Evolutionary conservation across 2,329 filamentous ascomycete species (phyloP).

Genomic region (Pseudovirgaria hyperparasitica): DNA sequence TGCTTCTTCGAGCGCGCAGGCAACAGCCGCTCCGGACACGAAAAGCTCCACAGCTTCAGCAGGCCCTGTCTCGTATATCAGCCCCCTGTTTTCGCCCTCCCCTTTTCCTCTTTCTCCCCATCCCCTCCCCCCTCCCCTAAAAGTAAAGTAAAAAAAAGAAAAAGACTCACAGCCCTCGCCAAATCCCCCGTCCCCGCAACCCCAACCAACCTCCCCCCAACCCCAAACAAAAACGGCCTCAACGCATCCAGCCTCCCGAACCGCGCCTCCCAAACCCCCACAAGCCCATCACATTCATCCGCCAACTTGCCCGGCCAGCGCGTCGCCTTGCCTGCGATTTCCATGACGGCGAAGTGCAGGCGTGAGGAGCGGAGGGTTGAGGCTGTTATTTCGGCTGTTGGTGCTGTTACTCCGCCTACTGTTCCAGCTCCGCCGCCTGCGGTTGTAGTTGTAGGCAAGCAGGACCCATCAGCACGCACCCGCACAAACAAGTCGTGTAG

Average conservation of each 20-base stretch:
- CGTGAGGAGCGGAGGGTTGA: conserved; percentile 28
- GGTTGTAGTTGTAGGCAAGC: too few relatives aligned
- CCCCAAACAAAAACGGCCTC: conserved; percentile 28
- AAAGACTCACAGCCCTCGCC: conserved; percentile 22
- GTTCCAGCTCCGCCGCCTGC: background rate
- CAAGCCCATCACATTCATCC: conserved; percentile 31
- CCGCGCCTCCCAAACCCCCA: conserved; percentile 23
- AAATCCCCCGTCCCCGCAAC: conserved; percentile 25
- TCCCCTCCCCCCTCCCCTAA: too few relatives aligned
- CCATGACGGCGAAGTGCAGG: conserved; percentile 32
- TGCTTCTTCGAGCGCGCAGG: conserved; percentile 18
- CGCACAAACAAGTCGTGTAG: conserved; percentile 29
- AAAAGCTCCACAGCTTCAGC: conserved; percentile 18
- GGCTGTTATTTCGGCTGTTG: conserved; percentile 14
- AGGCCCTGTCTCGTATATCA: too few relatives aligned
- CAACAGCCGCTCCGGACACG: conserved; percentile 17
- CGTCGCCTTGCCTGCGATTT: conserved; percentile 31
- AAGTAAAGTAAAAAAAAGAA: too few relatives aligned
- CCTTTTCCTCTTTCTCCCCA: too few relatives aligned
- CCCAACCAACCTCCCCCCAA: conserved; percentile 29
- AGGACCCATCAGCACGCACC: conserved; percentile 3
- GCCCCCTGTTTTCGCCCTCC: too few relatives aligned
- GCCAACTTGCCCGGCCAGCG: conserved; percentile 33
- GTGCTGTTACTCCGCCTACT: conserved; percentile 9
- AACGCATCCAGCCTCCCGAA: conserved; percentile 27